Evolutionary conservation across 1,284 basidiomycete species (phyloP).

Genomic region (Cutaneotrichosporon sp.): DNA sequence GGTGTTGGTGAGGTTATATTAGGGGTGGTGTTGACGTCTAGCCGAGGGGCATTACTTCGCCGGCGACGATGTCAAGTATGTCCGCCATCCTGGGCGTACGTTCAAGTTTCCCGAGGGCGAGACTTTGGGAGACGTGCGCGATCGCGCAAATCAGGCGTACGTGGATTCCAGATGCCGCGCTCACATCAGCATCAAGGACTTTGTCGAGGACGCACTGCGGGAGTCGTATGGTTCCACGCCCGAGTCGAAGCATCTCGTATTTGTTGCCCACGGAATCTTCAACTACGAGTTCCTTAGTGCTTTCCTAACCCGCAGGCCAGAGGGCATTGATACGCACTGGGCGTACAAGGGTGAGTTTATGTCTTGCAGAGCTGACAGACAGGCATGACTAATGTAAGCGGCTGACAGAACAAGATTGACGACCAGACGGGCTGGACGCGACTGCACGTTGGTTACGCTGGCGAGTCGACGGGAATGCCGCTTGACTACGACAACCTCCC

Average conservation of each 20-base stretch:
- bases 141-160: constrained; percentile 49
- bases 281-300: constrained; percentile 51
- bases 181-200: constrained; percentile 39
- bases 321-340: constrained; percentile 46
- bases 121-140: constrained; percentile 48
- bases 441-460: constrained; percentile 50
- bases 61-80: constrained; percentile 35
- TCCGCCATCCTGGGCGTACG: constrained; percentile 38
- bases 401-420: background rate
- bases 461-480: constrained; percentile 1
- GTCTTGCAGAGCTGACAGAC: background rate
- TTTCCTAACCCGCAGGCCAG: constrained; percentile 45
- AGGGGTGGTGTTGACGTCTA: constrained; percentile 2
- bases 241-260: constrained; percentile 37
- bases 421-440: constrained; percentile 55
- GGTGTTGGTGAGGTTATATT: constrained; percentile 37
- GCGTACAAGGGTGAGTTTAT: constrained; percentile 43
- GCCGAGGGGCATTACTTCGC: constrained; percentile 47
- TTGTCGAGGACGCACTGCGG: constrained; percentile 45
- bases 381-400: constrained; percentile 54
- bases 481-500: background rate
- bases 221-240: constrained; percentile 33
- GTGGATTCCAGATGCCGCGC: constrained; percentile 12
- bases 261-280: constrained; percentile 55
- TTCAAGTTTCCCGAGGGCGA: constrained; percentile 50